phyloP scores from a whole-genome alignment of 768 basidiomycete species.

The Tulasnella sp. region DNA sequence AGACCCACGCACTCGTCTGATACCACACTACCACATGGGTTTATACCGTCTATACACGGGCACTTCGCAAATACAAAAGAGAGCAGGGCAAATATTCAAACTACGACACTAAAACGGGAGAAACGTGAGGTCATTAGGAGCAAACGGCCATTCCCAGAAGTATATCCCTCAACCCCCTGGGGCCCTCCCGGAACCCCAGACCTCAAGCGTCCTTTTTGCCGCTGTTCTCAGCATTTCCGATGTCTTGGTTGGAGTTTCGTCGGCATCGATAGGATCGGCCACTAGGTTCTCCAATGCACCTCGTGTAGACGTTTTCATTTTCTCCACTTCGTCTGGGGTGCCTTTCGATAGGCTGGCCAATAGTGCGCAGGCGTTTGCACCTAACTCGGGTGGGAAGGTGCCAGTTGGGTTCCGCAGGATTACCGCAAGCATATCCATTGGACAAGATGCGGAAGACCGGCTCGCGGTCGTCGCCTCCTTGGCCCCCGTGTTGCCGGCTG shows the following conservation, averaged over 20 bases:
- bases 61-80: too few relatives aligned
- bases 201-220: constrained; percentile 34
- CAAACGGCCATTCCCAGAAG: too few relatives aligned
- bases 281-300: constrained; percentile 31
- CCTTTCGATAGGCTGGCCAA: constrained; percentile 35
- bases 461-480: constrained; percentile 33
- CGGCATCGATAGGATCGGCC: neutral
- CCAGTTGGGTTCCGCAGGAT: constrained; percentile 40
- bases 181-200: constrained; percentile 31
- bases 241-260: constrained; percentile 21
- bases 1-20: neutral
- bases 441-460: constrained; percentile 33
- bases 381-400: constrained; percentile 60
- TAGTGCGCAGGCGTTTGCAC: constrained; percentile 62
- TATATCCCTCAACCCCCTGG: too few relatives aligned
- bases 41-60: too few relatives aligned
- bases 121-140: too few relatives aligned
- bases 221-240: constrained; percentile 29
- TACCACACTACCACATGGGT: neutral
- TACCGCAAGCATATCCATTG: constrained; percentile 39
- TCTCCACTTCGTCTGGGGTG: constrained; percentile 24
- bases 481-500: constrained; percentile 2
- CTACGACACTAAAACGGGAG: too few relatives aligned
- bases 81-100: too few relatives aligned
- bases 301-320: constrained; percentile 39